Percentiles rank a stretch among this genome's conserved stretches.
Evolutionary conservation across 345 rosid genomes (phyloP).

Genomic region (Hypericum perforatum): DNA sequence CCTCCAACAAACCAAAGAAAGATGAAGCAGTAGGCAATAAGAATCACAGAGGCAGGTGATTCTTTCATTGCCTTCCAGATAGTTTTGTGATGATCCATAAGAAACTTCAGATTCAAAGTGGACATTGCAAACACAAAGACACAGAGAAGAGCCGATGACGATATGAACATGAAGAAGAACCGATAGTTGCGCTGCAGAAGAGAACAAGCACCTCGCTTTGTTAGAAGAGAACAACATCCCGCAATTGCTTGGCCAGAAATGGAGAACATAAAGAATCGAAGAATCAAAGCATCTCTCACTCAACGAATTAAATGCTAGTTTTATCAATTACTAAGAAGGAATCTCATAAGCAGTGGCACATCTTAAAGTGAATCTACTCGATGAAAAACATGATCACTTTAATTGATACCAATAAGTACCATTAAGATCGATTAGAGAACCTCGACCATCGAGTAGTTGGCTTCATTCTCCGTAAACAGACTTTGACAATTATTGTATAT

Average conservation of each 20-base stretch:
- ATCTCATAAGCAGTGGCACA: too few species aligned
- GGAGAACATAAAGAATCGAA: too few species aligned
- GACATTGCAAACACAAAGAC: conserved; percentile 39
- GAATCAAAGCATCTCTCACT: neutral
- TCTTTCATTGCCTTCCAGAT: conserved; percentile 42
- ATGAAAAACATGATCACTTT: too few species aligned
- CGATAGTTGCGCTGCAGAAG: conserved; percentile 49
- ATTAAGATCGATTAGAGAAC: too few species aligned
- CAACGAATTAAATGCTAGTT: neutral
- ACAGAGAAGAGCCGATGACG: conserved; percentile 46
- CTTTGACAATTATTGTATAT: too few species aligned
- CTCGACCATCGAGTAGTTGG: too few species aligned
- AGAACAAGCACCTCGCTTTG: neutral
- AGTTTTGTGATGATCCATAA: conserved; percentile 27
- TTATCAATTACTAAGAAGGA: neutral
- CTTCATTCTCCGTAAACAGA: too few species aligned
- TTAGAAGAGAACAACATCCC: neutral
- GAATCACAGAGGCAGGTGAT: conserved; percentile 36
- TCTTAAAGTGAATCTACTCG: too few species aligned
- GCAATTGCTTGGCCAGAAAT: too few species aligned
- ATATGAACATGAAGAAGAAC: conserved; percentile 42
- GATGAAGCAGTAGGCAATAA: conserved; percentile 42
- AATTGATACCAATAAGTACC: too few species aligned
- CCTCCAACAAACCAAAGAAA: conserved; percentile 54
- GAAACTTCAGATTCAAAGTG: conserved; percentile 36